Conservation (phyloP, 1,284 basidiomycete genomes). For the Irpex sp. region DNA sequence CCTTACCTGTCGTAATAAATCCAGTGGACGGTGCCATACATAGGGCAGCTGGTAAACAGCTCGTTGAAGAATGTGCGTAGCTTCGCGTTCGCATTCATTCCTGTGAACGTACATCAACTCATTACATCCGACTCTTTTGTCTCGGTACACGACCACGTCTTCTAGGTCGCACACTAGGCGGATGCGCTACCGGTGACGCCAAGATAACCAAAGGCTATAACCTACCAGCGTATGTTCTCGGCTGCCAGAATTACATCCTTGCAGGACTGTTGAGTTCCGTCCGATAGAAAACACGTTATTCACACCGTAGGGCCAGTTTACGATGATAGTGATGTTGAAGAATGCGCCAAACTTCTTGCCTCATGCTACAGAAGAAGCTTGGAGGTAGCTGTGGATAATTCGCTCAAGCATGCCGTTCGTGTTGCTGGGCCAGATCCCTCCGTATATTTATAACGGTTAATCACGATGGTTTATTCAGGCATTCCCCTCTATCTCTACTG, state of each 20-base stretch:
- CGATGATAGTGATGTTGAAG: constrained; percentile 34
- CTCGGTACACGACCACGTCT: neutral
- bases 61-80: constrained; percentile 70
- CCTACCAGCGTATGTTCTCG: constrained; percentile 57
- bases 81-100: constrained; percentile 11
- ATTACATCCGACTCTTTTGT: neutral
- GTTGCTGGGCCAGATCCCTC: neutral
- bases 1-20: constrained; percentile 4
- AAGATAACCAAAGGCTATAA: constrained; percentile 79
- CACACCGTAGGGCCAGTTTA: constrained; percentile 93
- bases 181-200: constrained; percentile 80
- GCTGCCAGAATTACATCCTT: neutral
- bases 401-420: constrained; percentile 63
- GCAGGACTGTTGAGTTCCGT: neutral
- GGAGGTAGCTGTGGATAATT: constrained; percentile 56
- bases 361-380: constrained; percentile 75
- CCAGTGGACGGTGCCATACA: constrained; percentile 88
- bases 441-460: no score
- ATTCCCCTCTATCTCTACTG: constrained; percentile 79
- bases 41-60: constrained; percentile 70
- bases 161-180: constrained; percentile 62
- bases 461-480: constrained; percentile 36
- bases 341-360: constrained; percentile 53
- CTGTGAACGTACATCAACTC: neutral
- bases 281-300: constrained; percentile 65